phyloP scores from a whole-genome alignment of 352 stramenopile species.

The Thalassiosira allenii region DNA sequence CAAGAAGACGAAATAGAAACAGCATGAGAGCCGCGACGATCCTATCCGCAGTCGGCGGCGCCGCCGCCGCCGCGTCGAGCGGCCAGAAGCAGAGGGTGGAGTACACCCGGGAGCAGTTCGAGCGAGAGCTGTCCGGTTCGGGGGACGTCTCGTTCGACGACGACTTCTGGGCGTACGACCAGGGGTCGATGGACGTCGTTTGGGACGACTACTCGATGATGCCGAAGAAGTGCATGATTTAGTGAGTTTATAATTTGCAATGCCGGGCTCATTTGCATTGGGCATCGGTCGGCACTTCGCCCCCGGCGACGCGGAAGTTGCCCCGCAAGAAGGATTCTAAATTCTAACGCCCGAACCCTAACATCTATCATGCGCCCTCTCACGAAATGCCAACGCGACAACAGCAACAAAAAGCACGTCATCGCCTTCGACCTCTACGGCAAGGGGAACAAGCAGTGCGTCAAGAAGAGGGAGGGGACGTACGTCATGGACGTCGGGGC shows the following conservation, averaged over 20 bases:
- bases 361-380: no score
- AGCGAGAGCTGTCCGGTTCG: slow-evolving; percentile 35
- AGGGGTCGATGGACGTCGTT: slow-evolving; percentile 12
- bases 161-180: slow-evolving; percentile 43
- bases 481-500: slow-evolving; percentile 53
- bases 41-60: not conserved
- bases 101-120: not conserved
- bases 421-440: slow-evolving; percentile 54
- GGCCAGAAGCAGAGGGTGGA: not conserved
- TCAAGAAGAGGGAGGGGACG: slow-evolving; percentile 29
- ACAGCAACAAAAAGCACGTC: slow-evolving; percentile 51
- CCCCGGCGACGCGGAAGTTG: no score
- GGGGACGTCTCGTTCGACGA: slow-evolving; percentile 45
- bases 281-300: not conserved
- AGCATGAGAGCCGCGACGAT: not conserved
- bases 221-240: slow-evolving; percentile 49
- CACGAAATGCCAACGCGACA: no score
- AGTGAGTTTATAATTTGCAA: slow-evolving; percentile 41
- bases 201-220: slow-evolving; percentile 47
- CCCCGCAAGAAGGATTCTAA: no score
- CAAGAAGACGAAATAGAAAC: not conserved
- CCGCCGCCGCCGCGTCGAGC: not conserved
- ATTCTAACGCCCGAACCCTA: no score
- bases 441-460: slow-evolving; percentile 45
- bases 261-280: slow-evolving; percentile 5